Evolutionary conservation across 108 stramenopile species (phyloP), one percentile per base, ranked within the genome.

Genomic region (Fragilaria radians): DNA sequence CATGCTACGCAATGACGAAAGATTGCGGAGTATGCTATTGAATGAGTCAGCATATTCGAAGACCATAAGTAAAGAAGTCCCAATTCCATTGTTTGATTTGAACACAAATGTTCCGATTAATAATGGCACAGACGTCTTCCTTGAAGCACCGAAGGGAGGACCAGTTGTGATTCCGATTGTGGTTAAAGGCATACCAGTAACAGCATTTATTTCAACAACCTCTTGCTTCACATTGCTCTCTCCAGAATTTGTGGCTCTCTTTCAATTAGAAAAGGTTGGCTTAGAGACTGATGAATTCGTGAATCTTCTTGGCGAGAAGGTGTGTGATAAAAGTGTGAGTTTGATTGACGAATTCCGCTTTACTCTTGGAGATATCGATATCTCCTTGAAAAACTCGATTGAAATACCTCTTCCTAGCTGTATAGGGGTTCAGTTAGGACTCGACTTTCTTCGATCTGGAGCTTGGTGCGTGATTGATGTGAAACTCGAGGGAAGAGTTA

Each of bases 141-240:
- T 42, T 14, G 36, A 42, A 17, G 57, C 57, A 22, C 33, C 57
- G 5, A 42, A 14, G 33, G 34, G n/a, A 3, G 57, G 57, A 4
- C 32, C 33, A n/a, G 57, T 32, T 42, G 34, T 58, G 18, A 58
- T 58, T 58, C 57, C 57, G 21, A 58, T 58, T 58, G n/a, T 31
- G 17, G 57, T 58, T 3, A 58, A 58, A 21, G 57, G 33, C 4
- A 21, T 58, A n/a, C 57, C 57, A n/a, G 34, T 58, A 4, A 19
- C 32, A 17, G 57, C 57, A 3, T 58, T 29, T 22, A 11, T 58
- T 3, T 58, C 57, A 3, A 29, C 57, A 33, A 58, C 57, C 21
- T 21, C 31, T 23, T 31, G 21, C 4, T 58, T 42, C n/a, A 58
- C 57, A 11, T 22, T 58, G 5, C 19, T 58, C 34, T 58, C 57